A percentile compares a stretch with the other conserved stretches of the same genome.
Conservation (phyloP, 2,329 filamentous ascomycete genomes). For the Exophiala aquamarina region DNA sequence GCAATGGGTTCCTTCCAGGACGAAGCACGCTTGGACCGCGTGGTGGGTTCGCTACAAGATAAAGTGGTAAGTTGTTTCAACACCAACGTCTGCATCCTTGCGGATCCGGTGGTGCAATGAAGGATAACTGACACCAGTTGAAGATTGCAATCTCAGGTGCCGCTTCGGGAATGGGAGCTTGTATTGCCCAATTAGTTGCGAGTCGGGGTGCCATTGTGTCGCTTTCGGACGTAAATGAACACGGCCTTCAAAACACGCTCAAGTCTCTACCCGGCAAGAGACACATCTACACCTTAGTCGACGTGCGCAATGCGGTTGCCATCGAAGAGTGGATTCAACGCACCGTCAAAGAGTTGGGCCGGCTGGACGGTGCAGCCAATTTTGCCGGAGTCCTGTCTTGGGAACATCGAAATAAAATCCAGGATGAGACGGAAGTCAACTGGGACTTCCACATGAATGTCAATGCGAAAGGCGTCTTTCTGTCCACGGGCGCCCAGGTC, state of each 20-base stretch:
- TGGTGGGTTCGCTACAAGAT: too few species aligned
- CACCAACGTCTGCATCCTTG: too few species aligned
- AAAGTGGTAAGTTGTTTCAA: too few species aligned
- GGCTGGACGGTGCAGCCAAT: slow-evolving; percentile 16
- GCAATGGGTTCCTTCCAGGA: too few species aligned
- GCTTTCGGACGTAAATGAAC: slow-evolving; percentile 47
- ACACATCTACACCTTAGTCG: slow-evolving; percentile 3
- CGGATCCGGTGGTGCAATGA: too few species aligned
- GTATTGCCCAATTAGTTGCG: slow-evolving; percentile 47
- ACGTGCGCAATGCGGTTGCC: slow-evolving; percentile 6
- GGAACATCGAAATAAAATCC: slow-evolving; percentile 26
- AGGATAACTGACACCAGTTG: too few species aligned
- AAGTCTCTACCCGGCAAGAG: slow-evolving; percentile 15
- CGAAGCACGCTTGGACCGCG: too few species aligned
- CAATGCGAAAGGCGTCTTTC: slow-evolving; percentile 51
- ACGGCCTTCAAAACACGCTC: slow-evolving; percentile 32
- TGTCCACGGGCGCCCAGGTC: slow-evolving; percentile 52
- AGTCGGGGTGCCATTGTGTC: slow-evolving; percentile 47
- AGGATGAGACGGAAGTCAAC: slow-evolving; percentile 38
- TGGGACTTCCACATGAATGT: slow-evolving; percentile 45
- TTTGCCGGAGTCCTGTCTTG: slow-evolving; percentile 16
- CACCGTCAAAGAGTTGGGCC: slow-evolving; percentile 7
- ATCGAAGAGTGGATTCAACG: slow-evolving; percentile 13
- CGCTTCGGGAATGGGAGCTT: slow-evolving; percentile 53
- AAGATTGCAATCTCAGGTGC: slow-evolving; percentile 36